A percentile compares a stretch with the other conserved stretches of the same genome.
These are phyloP conservation scores for Tylopilus plumbeoviolaceoides DNA, from an alignment of 768 basidiomycete species.

Conservation along the genomic window DNA sequence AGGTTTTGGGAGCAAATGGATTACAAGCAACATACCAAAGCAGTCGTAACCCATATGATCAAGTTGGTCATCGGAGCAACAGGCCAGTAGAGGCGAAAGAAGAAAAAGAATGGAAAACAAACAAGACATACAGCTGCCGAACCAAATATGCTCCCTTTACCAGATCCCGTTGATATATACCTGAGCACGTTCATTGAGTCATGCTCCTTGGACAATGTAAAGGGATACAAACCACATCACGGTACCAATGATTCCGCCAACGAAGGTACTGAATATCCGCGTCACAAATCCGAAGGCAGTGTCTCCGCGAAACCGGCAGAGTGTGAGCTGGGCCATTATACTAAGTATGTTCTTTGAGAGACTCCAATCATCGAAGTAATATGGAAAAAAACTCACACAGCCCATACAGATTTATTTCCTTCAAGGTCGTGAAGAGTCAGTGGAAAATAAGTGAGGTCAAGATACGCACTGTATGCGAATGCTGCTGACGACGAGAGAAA, in stretches of 20 bases:
- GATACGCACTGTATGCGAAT: slow-evolving; percentile 54
- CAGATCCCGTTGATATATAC: slow-evolving; percentile 66
- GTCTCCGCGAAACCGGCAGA: slow-evolving; percentile 71
- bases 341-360: slow-evolving; percentile 29
- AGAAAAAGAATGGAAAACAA: slow-evolving; percentile 71
- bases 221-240: slow-evolving; percentile 54
- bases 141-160: slow-evolving; percentile 61
- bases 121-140: slow-evolving; percentile 65
- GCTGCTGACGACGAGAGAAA: slow-evolving; percentile 49
- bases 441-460: not conserved
- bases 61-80: slow-evolving; percentile 67
- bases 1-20: not conserved
- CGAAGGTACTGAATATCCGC: slow-evolving; percentile 60
- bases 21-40: slow-evolving; percentile 42
- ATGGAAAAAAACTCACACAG: slow-evolving; percentile 42
- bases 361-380: not conserved
- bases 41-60: slow-evolving; percentile 60
- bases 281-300: slow-evolving; percentile 63
- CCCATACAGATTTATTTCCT: slow-evolving; percentile 72
- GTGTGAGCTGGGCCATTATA: slow-evolving; percentile 71
- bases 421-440: slow-evolving; percentile 1
- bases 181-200: slow-evolving; percentile 29
- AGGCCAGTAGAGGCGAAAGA: slow-evolving; percentile 66
- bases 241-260: slow-evolving; percentile 59
- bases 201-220: not conserved